Base-by-base conservation (phyloP, 495 filamentous ascomycete species). In the Cercophora sp. region DNA sequence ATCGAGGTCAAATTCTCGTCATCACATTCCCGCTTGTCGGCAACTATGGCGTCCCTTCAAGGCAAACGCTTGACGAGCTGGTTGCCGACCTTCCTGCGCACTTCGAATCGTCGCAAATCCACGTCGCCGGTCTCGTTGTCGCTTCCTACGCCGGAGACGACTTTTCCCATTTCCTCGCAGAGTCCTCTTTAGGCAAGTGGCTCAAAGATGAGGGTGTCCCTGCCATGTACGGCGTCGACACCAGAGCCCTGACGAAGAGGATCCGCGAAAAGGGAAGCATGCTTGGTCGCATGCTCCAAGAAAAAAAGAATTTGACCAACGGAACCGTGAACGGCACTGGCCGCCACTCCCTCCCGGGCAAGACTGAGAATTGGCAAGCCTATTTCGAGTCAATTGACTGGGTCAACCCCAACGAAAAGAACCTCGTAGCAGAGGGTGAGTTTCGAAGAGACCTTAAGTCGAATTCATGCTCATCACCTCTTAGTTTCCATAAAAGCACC, bases 11-110 rank as follows among this genome's bases (percentile, higher is more conserved):
- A 74, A 97, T 97, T 51, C 76, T 96, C 61, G 92, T 97, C 66
- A 96, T 99, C 79, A 99, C 93, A 48, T 89, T 95, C 68, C 93
- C 93, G 19, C 75, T 99, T 55, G 96, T 99, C 69, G 93, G 93
- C 58, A 99, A 99, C 77, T 99, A 98, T 71, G 93, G 88, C 55
- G 93, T 96, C 9, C 93, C 93, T 20, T 87, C 88, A 1, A 78
- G 91, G 55, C 85, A 93, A 26, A 80, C 84, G 34, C 79, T 83
- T 69, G 91, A 96, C 64, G 80, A 87, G 59, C 74, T 95, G 26
- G 81, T 96, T 52, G 79, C 82, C 63, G 85, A 88, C 56, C 80
- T 96, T 15, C 89, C 91, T 19, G 89, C 90, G 47, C 78, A 96
- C 69, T 96, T 98, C 69, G 93, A 98, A 67, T 84, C 91, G 23